Conservation (phyloP, 495 filamentous ascomycete genomes). For the Penicillium crystallinum region DNA sequence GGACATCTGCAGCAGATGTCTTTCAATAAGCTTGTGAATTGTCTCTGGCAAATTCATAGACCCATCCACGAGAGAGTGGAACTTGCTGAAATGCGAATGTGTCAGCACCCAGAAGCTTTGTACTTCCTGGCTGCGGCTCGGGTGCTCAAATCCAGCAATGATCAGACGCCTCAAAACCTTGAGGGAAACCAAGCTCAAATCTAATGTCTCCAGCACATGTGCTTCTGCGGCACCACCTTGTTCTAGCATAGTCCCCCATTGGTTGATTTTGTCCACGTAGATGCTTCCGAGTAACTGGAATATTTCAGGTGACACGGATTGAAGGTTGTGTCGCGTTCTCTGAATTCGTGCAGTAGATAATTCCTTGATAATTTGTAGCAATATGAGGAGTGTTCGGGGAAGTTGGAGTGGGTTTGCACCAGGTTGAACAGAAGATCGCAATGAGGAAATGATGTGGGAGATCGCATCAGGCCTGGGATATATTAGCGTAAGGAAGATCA, state of each 20-base stretch:
- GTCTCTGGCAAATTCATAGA: constrained; percentile 23
- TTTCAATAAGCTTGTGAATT: constrained; percentile 56
- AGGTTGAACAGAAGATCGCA: constrained; percentile 48
- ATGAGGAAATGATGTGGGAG: constrained; percentile 51
- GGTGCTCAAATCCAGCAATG: constrained; percentile 75
- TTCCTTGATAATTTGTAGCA: constrained; percentile 86
- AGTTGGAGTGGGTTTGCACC: constrained; percentile 51
- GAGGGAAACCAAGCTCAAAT: constrained; percentile 70
- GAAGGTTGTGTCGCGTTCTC: constrained; percentile 63
- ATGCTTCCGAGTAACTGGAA: constrained; percentile 69
- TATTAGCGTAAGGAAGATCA: constrained; percentile 5
- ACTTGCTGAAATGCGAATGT: constrained; percentile 64
- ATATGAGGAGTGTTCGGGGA: constrained; percentile 64
- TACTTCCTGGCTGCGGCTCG: constrained; percentile 69
- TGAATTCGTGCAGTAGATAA: constrained; percentile 71
- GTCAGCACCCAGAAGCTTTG: constrained; percentile 70
- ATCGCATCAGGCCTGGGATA: constrained; percentile 46
- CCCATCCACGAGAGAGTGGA: constrained; percentile 44
- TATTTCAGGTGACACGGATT: constrained; percentile 71
- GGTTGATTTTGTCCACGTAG: constrained; percentile 67
- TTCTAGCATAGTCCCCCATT: constrained; percentile 61
- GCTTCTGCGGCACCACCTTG: constrained; percentile 52
- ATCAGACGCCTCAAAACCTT: constrained; percentile 77
- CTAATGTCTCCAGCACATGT: constrained; percentile 55
- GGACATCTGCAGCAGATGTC: constrained; percentile 81